These are phyloP conservation scores for Lentinula edodes DNA, from an alignment of 768 basidiomycete genomes.

Conservation along the genomic window DNA sequence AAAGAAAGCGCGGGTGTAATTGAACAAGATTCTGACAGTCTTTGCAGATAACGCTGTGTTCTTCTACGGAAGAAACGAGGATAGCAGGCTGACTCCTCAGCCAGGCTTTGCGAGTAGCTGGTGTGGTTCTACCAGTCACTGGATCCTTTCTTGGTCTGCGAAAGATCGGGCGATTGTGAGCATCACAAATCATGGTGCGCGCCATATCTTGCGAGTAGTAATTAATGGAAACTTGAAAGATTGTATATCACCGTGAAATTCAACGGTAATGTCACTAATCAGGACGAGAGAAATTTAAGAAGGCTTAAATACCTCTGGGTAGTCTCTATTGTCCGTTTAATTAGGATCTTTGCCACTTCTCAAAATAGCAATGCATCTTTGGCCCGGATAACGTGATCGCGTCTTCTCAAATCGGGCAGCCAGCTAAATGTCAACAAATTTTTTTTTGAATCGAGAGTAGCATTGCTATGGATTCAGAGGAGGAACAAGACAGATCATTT, in stretches of 20 bases:
- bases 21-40: neutral
- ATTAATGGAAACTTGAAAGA: no score
- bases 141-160: neutral
- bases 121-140: neutral
- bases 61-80: neutral
- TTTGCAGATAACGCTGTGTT: neutral
- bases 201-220: neutral
- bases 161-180: neutral
- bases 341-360: neutral
- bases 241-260: no score
- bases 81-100: neutral
- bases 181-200: neutral
- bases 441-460: no score
- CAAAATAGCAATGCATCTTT: neutral
- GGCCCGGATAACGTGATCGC: neutral
- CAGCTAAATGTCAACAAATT: no score
- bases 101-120: neutral
- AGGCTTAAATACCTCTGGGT: neutral
- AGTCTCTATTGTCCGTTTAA: neutral
- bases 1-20: neutral
- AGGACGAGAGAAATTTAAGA: no score
- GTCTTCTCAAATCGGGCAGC: no score
- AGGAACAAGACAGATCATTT: no score
- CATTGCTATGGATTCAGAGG: no score
- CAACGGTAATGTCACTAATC: no score